Percentiles rank a stretch among this genome's conserved stretches.
These are phyloP conservation scores for Citeromyces siamensis DNA, from an alignment of 1,139 yeast species.

Conservation along the genomic window DNA sequence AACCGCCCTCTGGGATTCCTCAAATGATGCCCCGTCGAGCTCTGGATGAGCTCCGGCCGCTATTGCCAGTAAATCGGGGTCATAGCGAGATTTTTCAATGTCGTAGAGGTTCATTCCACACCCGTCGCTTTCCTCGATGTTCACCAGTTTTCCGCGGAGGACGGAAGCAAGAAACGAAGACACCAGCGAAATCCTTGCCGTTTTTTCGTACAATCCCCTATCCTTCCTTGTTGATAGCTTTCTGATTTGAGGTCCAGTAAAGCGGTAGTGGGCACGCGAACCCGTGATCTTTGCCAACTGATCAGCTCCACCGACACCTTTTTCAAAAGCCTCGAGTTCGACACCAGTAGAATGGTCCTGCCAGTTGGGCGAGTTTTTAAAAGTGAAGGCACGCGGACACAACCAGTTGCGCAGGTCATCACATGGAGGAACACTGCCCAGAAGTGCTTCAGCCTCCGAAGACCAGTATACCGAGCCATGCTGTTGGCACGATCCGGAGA, in stretches of 20 bases:
- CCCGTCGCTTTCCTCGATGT: slow-evolving; percentile 74
- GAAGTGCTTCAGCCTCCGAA: slow-evolving; percentile 25
- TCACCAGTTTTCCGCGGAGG: slow-evolving; percentile 49
- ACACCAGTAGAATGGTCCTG: slow-evolving; percentile 81
- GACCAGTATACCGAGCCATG: slow-evolving; percentile 89
- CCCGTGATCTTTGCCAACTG: slow-evolving; percentile 63
- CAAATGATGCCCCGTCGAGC: slow-evolving; percentile 15
- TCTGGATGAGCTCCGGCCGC: slow-evolving; percentile 37
- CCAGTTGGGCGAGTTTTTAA: slow-evolving; percentile 78
- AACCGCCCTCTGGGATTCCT: slow-evolving; percentile 18
- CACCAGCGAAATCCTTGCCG: slow-evolving; percentile 58
- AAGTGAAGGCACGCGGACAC: slow-evolving; percentile 37
- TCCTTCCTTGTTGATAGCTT: slow-evolving; percentile 43
- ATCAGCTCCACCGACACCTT: slow-evolving; percentile 49
- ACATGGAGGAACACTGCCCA: slow-evolving; percentile 20
- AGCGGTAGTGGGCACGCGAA: slow-evolving; percentile 79
- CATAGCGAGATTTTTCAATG: slow-evolving; percentile 37
- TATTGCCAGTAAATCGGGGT: slow-evolving; percentile 36
- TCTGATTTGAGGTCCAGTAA: slow-evolving; percentile 83
- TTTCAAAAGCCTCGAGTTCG: slow-evolving; percentile 55
- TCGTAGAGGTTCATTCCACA: slow-evolving; percentile 90
- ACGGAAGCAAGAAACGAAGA: slow-evolving; percentile 71
- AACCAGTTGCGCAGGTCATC: slow-evolving; percentile 32
- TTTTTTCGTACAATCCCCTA: slow-evolving; percentile 39
- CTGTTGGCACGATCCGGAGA: slow-evolving; percentile 86